Base-by-base conservation (phyloP, 306 rosid species). In the Betula pendula region DNA sequence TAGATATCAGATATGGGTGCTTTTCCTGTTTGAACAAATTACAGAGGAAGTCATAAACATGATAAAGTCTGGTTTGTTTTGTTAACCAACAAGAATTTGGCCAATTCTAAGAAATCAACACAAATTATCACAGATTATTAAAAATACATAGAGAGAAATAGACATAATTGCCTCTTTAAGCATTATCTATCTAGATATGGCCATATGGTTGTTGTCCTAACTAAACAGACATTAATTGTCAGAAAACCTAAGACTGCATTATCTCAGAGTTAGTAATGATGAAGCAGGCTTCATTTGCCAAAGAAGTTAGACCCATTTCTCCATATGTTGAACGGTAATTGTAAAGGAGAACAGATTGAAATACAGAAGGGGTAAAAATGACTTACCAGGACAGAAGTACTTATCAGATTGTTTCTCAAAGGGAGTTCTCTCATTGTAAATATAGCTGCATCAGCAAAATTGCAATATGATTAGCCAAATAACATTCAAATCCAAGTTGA, bases 371-470 rank as follows among this genome's bases (percentile, higher is more conserved):
- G 17, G 19, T 59, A 19, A 22, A 56, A 44, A 55, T n/a, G 65
- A 77, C 60, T 79, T 89, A 92, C 98, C 97, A 22, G 92, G 92
- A 60, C 96, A 90, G 87, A 88, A 92, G 81, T 88, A 95, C 6
- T 87, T 88, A 71, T 95, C 97, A 73, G 96, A 88, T 77, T 80
- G 44, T 71, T 95, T 95, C 35, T 86, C 93, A 82, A 92, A 92
- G 29, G 98, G 91, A 43, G 90, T 95, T 85, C 92, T 87, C 12
- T 92, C 97, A 53, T 82, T 95, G 84, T 92, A 95, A 79, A 92
- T 87, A 77, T 92, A 95, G 80, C 97, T 94, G 89, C 88, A 80
- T 77, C 73, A 77, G 77, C 17, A 50, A 44, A 70, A 29, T 70
- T 49, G 56, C 25, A 48, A 82, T 16, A 25, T 76, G 56, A 35